Base-by-base conservation (phyloP, 192 early-diverging fungal species). In the Backusella mclennaniae region DNA sequence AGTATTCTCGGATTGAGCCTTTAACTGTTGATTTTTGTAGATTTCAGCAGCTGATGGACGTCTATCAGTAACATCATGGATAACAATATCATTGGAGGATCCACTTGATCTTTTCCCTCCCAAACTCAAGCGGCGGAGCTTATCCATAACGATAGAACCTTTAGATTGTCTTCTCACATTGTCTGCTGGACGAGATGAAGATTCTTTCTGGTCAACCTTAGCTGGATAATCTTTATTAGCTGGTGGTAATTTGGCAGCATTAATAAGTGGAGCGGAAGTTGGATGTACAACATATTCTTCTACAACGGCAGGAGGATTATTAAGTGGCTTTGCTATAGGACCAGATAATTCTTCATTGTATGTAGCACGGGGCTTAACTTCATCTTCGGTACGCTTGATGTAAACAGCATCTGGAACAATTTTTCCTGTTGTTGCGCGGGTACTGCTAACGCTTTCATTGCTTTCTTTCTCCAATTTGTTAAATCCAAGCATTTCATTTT, bases 361-460 rank as follows among this genome's bases (percentile, higher is more conserved):
- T 29, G 11, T 63, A 63, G 56, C 21, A 63, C 56, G 56, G 12
- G 56, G 56, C 23, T 63, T 63, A 23, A 63, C 26, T 63, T 63
- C 56, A 63, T 63, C 56, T 5, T 63, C 56, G 9, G 2, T 63
- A 29, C 56, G 56, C 26, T 63, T 29, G 7, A 63, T 14, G 26
- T 63, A 63, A 29, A 29, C 26, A 3, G 23, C 23, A 49, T 71
- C 70, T 31, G 70, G 70, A 44, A 71, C 42, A 46, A 71, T 71
- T 4, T 71, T 23, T 29, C 44, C 42, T 29, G 39, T 44, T 31
- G 70, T 71, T 17, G 70, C 70, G 33, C 70, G 70, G 49, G 39
- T 71, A 49, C 70, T 71, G 31, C 70, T 71, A 6, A 71, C 29
- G 31, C 70, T 71, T 71, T 71, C 70, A 49, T 14, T 44, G 49